Evolutionary conservation across 2,329 filamentous ascomycete genomes (phyloP), one percentile per base, ranked within the genome.

Genomic region (Aspergillus pseudonomiae): DNA sequence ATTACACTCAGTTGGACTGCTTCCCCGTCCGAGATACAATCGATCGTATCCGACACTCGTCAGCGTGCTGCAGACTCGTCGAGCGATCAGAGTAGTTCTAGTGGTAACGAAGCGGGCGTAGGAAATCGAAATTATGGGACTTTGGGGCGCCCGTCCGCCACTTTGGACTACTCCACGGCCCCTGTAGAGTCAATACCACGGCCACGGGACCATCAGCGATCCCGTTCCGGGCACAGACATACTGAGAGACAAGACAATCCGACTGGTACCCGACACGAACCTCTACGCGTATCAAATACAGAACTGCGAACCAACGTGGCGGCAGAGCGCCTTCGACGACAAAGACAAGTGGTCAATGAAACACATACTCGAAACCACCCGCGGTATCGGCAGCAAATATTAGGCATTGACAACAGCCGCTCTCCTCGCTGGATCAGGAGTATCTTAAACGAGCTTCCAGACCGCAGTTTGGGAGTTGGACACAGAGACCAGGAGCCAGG

Each of bases 1-100:
- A 68, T 77, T 55, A 75, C 76, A 54, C 70, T 78, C 14, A 76
- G 75, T 64, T 78, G 78, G 74, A 79, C 78, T 28, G 71, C 77
- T 26, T 81, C 79, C 19, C 79, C 79, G 16, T 74, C 73, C 9
- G 79, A 78, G 21, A 69, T 80, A 11, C 73, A 75, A 39, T 70
- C 77, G 32, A 68, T 74, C 34, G 60, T 61, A 16, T 61, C 68
- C 6, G 74, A 76, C 26, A 58, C 63, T 41, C 56, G 66, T n/a
- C 62, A 65, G 30, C 73, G 69, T 39, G 61, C 52, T 39, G 52
- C 65, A 9, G 73, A 72, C 30, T 64, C 67, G 28, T 67, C 70
- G 32, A 61, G 63, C 34, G 71, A 71, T 16, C 66, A 68, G 21
- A 70, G 70, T 60, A 68, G 69, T 26, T 61, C 67, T 19, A 67